These are phyloP conservation scores for Tarenaya hassleriana DNA, from an alignment of 345 rosid species.

Conservation along the genomic window DNA sequence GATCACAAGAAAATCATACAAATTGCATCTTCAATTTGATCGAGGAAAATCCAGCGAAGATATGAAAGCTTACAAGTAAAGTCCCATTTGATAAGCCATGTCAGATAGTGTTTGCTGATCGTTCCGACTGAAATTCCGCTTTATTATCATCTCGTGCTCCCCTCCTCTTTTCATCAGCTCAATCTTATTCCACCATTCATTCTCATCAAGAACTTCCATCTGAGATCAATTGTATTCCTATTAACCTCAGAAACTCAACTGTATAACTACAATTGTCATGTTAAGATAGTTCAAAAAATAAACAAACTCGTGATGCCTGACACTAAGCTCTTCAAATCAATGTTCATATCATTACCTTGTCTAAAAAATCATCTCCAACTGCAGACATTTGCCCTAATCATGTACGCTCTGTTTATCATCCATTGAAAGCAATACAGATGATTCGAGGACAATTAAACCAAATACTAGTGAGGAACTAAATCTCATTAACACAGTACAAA, in stretches of 20 bases:
- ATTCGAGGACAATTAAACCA: slow-evolving; percentile 1
- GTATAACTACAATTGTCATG: not conserved
- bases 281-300: not conserved
- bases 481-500: slow-evolving; percentile 5
- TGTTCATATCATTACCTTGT: no score
- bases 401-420: no score
- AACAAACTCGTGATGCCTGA: no score
- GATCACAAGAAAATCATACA: not conserved
- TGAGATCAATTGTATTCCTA: slow-evolving; percentile 16
- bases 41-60: not conserved
- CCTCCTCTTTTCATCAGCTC: slow-evolving; percentile 55
- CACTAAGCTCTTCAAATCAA: no score
- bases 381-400: no score
- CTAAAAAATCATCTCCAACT: no score
- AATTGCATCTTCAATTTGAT: not conserved
- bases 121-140: slow-evolving; percentile 53
- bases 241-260: not conserved
- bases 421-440: not conserved
- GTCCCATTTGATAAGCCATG: slow-evolving; percentile 68
- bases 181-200: slow-evolving; percentile 85
- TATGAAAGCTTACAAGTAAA: slow-evolving; percentile 67
- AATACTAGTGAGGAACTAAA: not conserved
- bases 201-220: slow-evolving; percentile 81
- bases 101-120: slow-evolving; percentile 67
- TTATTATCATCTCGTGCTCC: slow-evolving; percentile 73